A percentile compares a stretch with the other conserved stretches of the same genome.
These are phyloP conservation scores for Chaetomiaceae sp. DNA, from an alignment of 2,329 filamentous ascomycete species.

Conservation along the genomic window DNA sequence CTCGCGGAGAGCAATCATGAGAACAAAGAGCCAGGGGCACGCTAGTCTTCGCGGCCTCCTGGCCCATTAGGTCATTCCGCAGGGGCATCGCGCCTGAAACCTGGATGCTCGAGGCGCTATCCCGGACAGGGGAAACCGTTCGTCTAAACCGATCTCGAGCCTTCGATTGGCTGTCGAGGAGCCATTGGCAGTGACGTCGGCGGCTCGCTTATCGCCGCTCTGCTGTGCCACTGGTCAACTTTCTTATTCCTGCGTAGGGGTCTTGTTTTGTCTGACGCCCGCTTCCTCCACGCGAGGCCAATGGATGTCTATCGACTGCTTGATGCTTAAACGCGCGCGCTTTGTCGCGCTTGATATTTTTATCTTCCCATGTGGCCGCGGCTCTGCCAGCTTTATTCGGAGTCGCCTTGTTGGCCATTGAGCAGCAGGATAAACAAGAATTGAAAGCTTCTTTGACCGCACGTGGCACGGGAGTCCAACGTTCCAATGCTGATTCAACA, in stretches of 20 bases:
- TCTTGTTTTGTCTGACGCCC: neutral
- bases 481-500: too few relatives aligned
- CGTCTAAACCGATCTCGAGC: conserved; percentile 5
- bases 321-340: conserved; percentile 9
- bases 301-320: conserved; percentile 1
- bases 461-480: too few relatives aligned
- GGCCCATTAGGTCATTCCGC: conserved; percentile 8
- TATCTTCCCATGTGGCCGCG: neutral
- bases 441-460: too few relatives aligned
- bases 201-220: conserved; percentile 5
- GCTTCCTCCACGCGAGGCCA: neutral
- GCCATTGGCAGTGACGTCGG: conserved; percentile 10
- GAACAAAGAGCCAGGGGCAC: neutral
- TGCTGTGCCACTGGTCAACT: conserved; percentile 1
- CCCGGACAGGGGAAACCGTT: conserved; percentile 5
- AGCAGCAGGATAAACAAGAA: too few relatives aligned
- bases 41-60: neutral
- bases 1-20: too few relatives aligned
- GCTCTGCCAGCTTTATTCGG: neutral
- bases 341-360: conserved; percentile 1
- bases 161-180: conserved; percentile 1
- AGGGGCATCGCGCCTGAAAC: conserved; percentile 8
- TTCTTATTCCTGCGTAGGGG: neutral
- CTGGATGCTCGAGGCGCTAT: neutral
- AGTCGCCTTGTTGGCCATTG: neutral